These are phyloP conservation scores for Vitis amurensis DNA, from an alignment of 164 flowering plant species.

Conservation along the genomic window DNA sequence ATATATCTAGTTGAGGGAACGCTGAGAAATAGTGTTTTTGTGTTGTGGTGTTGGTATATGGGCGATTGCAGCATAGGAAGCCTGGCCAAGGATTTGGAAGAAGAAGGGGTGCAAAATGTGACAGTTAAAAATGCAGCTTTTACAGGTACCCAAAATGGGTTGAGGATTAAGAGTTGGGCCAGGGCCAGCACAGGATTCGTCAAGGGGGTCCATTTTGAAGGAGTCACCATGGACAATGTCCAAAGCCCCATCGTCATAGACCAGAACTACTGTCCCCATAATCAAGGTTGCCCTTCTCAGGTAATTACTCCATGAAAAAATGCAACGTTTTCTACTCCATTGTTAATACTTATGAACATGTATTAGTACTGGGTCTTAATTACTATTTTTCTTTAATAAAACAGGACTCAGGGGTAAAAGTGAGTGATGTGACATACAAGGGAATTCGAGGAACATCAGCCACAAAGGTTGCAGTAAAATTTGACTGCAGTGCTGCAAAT, in stretches of 20 bases:
- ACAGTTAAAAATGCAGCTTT: conserved; percentile 20
- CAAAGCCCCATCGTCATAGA: conserved; percentile 34
- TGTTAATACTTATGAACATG: too few relatives aligned
- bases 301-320: not conserved
- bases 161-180: conserved; percentile 33
- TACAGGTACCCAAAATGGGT: conserved; percentile 23
- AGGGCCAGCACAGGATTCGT: conserved; percentile 34
- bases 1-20: too few relatives aligned
- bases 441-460: conserved; percentile 28
- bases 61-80: conserved; percentile 27
- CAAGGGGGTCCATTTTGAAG: conserved; percentile 11
- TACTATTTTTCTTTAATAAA: too few relatives aligned
- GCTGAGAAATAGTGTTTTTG: not conserved
- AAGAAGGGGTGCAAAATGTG: conserved; percentile 30
- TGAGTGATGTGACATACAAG: conserved; percentile 22
- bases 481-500: conserved; percentile 22
- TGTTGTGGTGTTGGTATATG: not conserved
- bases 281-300: conserved; percentile 16
- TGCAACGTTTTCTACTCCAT: too few relatives aligned
- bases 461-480: conserved; percentile 21
- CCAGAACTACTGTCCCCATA: conserved; percentile 32
- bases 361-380: too few relatives aligned
- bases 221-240: conserved; percentile 21
- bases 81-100: conserved; percentile 15
- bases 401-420: conserved; percentile 30